These are phyloP conservation scores for Cynara cardunculus DNA, from an alignment of 129 eudicot species.

Conservation along the genomic window DNA sequence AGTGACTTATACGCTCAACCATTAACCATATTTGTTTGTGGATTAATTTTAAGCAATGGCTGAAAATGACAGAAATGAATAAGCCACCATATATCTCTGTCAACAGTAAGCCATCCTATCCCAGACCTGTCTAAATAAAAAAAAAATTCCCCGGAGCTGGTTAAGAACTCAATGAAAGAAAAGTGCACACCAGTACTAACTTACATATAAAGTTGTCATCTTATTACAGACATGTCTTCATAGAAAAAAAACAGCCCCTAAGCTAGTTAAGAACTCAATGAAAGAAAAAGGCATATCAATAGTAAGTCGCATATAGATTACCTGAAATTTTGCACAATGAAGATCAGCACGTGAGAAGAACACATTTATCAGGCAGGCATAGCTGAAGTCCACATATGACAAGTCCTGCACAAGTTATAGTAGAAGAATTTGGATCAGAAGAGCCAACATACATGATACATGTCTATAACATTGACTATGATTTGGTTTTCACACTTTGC, in stretches of 20 bases:
- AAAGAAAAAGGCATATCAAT: background rate
- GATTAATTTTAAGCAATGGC: background rate
- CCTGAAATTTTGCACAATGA: slow-evolving; percentile 93
- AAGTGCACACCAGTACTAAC: background rate
- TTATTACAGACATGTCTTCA: background rate
- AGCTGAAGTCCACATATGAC: slow-evolving; percentile 90
- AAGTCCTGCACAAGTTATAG: slow-evolving; percentile 63
- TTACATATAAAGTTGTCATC: background rate
- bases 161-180: background rate
- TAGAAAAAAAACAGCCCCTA: background rate
- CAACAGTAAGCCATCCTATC: background rate
- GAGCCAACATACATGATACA: background rate
- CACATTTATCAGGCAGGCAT: slow-evolving; percentile 75
- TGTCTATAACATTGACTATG: background rate
- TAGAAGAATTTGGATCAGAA: background rate
- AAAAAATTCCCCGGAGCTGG: background rate
- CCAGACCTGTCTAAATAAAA: background rate
- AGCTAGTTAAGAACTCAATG: background rate
- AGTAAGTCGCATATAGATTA: slow-evolving; percentile 15
- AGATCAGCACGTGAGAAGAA: slow-evolving; percentile 98
- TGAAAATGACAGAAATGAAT: background rate
- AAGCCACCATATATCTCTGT: background rate
- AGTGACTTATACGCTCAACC: background rate
- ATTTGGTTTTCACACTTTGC: background rate
- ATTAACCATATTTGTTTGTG: background rate